phyloP scores from a whole-genome alignment of 1,139 yeast genomes.

The Nadsonia starkeyi-henricii region DNA sequence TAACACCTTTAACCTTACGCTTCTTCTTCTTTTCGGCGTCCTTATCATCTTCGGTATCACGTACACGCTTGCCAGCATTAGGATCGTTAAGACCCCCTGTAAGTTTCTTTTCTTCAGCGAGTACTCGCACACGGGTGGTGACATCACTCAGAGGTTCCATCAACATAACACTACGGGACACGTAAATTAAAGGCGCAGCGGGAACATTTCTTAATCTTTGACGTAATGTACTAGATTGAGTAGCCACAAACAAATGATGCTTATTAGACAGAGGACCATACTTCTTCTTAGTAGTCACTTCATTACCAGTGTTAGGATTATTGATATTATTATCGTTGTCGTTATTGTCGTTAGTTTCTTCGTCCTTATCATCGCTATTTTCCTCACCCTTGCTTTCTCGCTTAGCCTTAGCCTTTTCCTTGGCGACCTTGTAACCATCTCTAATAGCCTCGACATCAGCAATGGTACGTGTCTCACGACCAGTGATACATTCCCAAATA shows the following conservation, averaged over 20 bases:
- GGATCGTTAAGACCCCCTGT: constrained; percentile 62
- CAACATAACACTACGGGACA: constrained; percentile 85
- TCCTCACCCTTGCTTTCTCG: constrained; percentile 5
- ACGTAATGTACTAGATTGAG: constrained; percentile 63
- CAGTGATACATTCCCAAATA: constrained; percentile 2
- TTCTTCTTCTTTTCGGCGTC: constrained; percentile 26
- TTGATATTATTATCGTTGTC: constrained; percentile 4
- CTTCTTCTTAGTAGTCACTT: constrained; percentile 1
- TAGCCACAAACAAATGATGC: constrained; percentile 79
- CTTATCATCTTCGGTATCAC: constrained; percentile 13
- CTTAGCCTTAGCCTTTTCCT: constrained; percentile 4
- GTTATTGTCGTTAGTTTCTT: constrained; percentile 3
- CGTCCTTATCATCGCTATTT: constrained; percentile 5
- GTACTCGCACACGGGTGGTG: constrained; percentile 40
- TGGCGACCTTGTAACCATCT: constrained; percentile 6
- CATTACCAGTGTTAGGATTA: not conserved
- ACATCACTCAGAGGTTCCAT: constrained; percentile 85
- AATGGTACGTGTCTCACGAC: constrained; percentile 2
- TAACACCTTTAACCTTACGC: constrained; percentile 61
- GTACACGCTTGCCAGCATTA: constrained; percentile 27
- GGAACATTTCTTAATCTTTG: constrained; percentile 58
- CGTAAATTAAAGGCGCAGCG: constrained; percentile 78
- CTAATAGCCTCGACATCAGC: constrained; percentile 1
- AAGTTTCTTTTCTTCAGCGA: constrained; percentile 51
- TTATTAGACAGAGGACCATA: constrained; percentile 47